Conservation (phyloP, 805 yeast genomes). For the Saturnispora mendoncae region DNA sequence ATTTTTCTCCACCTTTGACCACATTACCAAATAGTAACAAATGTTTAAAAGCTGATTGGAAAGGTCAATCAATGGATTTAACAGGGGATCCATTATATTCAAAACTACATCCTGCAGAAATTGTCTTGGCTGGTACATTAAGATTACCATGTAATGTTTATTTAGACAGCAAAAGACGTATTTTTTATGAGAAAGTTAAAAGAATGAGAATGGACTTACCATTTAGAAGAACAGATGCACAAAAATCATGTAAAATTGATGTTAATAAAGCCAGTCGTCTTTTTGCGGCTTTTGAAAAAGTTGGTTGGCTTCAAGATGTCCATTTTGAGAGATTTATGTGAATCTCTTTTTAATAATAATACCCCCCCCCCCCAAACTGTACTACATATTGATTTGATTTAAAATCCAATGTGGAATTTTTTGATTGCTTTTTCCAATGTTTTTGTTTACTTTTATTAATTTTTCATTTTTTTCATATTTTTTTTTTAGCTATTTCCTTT, state of each 20-base stretch:
- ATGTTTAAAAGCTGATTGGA: constrained; percentile 89
- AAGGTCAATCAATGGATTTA: constrained; percentile 94
- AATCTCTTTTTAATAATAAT: too few species aligned
- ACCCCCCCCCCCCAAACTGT: too few species aligned
- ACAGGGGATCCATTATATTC: constrained; percentile 62
- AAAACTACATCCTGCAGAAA: constrained; percentile 87
- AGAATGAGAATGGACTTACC: constrained; percentile 62
- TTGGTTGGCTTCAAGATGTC: constrained; percentile 82
- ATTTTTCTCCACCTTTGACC: constrained; percentile 64
- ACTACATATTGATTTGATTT: too few species aligned
- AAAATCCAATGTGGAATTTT: too few species aligned
- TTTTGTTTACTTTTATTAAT: too few species aligned
- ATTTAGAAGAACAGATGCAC: constrained; percentile 95
- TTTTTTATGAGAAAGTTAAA: constrained; percentile 82
- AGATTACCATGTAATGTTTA: constrained; percentile 83
- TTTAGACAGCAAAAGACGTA: constrained; percentile 68
- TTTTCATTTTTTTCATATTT: too few species aligned
- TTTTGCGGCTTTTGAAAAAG: constrained; percentile 82
- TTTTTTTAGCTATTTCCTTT: too few species aligned
- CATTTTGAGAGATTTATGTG: constrained; percentile 45
- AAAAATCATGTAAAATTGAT: constrained; percentile 94
- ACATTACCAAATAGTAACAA: constrained; percentile 63
- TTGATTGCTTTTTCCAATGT: too few species aligned
- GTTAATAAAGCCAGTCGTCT: constrained; percentile 92
- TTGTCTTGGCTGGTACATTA: constrained; percentile 74